A percentile compares a stretch with the other conserved stretches of the same genome.
phyloP scores from a whole-genome alignment of 2,329 filamentous ascomycete species.

The Beauveria medogensis region DNA sequence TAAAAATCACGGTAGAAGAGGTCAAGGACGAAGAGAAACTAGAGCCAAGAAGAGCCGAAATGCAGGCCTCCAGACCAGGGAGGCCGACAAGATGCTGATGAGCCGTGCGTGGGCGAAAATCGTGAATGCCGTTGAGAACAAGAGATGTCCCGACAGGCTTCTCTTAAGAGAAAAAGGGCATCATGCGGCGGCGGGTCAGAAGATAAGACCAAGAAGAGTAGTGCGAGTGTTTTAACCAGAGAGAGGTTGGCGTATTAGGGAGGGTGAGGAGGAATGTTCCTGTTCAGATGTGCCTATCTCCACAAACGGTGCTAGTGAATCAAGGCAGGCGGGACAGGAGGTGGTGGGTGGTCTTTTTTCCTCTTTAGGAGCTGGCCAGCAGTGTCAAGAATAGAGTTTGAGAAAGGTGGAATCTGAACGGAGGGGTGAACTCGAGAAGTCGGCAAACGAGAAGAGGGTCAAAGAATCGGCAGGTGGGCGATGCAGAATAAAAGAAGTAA shows the following conservation, averaged over 20 bases:
- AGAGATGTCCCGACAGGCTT: not conserved
- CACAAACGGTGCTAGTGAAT: conserved; percentile 14
- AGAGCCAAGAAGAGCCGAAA: not conserved
- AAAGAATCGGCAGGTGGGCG: not conserved
- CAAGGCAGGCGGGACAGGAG: conserved; percentile 12
- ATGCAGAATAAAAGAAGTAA: not conserved
- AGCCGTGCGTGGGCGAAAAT: not conserved
- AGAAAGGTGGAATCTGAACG: not conserved
- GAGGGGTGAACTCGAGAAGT: not conserved
- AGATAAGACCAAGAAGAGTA: not conserved
- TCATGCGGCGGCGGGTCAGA: not conserved
- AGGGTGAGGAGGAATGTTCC: conserved; percentile 4
- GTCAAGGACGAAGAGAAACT: conserved; percentile 1
- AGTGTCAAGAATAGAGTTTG: not conserved
- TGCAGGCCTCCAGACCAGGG: conserved; percentile 8
- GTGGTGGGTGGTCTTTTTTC: not conserved
- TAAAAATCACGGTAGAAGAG: conserved; percentile 1
- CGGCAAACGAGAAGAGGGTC: not conserved
- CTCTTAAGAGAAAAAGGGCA: not conserved
- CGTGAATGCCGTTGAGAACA: not conserved
- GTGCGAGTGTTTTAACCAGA: not conserved
- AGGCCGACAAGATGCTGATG: conserved; percentile 2
- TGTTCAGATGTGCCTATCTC: not conserved
- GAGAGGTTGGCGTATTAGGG: not conserved
- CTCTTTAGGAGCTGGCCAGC: not conserved